Conservation (phyloP, 1,284 basidiomycete species). For the Microbotryum silenes-acaulis region DNA sequence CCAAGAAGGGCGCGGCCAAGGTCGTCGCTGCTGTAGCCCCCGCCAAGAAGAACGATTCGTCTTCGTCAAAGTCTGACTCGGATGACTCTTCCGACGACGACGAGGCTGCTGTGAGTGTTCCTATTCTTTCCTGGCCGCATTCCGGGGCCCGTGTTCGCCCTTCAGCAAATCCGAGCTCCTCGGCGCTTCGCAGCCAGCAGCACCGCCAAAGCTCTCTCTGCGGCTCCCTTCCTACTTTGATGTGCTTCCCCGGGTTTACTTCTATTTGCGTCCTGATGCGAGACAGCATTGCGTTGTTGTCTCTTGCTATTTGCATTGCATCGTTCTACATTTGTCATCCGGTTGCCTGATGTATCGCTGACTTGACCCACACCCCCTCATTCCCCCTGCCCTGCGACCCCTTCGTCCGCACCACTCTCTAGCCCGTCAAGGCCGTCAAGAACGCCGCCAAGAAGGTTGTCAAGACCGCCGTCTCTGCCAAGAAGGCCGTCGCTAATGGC, state of each 20-base stretch:
- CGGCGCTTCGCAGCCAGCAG: too few relatives aligned
- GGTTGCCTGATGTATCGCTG: too few relatives aligned
- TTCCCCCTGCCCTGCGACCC: too few relatives aligned
- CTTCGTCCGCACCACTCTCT: neutral
- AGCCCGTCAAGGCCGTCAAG: constrained; percentile 28
- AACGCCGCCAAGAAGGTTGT: constrained; percentile 20
- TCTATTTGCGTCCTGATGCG: neutral
- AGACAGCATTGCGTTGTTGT: neutral
- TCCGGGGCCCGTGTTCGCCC: too few relatives aligned
- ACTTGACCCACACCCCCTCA: neutral
- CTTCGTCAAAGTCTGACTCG: neutral
- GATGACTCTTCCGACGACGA: constrained; percentile 7
- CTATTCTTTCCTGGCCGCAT: neutral
- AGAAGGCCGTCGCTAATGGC: constrained; percentile 4
- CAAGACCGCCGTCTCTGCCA: constrained; percentile 6
- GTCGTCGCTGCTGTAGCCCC: constrained; percentile 14
- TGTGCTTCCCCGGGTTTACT: neutral
- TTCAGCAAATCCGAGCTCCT: too few relatives aligned
- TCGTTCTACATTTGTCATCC: too few relatives aligned
- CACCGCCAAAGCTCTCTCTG: too few relatives aligned
- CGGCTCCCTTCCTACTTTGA: too few relatives aligned
- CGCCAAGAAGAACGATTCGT: constrained; percentile 28
- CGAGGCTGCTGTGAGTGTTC: neutral
- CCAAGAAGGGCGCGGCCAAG: constrained; percentile 22
- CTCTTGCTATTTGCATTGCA: neutral